These are phyloP conservation scores for Arabidopsis hybrid DNA, from an alignment of 441 rosid genomes.

Conservation along the genomic window DNA sequence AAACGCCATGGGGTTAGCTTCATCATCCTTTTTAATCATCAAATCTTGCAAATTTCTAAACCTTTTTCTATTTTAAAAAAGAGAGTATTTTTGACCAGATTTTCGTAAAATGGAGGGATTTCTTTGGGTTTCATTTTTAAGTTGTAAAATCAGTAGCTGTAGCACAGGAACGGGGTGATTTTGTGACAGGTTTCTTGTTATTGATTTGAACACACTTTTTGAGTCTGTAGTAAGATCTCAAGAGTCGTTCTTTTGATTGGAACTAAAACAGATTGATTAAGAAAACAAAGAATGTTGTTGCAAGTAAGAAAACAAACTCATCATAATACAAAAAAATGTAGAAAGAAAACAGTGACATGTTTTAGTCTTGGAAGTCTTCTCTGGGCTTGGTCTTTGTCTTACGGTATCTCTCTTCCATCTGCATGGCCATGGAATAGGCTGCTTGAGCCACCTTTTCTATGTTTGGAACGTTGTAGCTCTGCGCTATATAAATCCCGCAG, in stretches of 20 bases:
- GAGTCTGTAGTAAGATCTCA: slow-evolving; percentile 2
- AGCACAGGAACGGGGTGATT: slow-evolving; percentile 18
- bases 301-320: not conserved
- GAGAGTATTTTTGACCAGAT: not conserved
- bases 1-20: slow-evolving; percentile 12
- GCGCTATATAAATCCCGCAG: slow-evolving; percentile 56
- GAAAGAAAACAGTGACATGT: not conserved
- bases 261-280: not conserved
- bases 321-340: slow-evolving; percentile 1
- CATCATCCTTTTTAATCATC: slow-evolving; percentile 6
- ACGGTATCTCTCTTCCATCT: slow-evolving; percentile 52
- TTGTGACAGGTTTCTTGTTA: not conserved
- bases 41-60: not conserved
- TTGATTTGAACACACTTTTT: not conserved
- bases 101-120: not conserved
- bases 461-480: slow-evolving; percentile 55
- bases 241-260: slow-evolving; percentile 8
- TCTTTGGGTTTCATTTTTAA: not conserved
- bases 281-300: not conserved
- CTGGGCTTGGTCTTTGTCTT: slow-evolving; percentile 30
- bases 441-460: slow-evolving; percentile 41
- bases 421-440: slow-evolving; percentile 45
- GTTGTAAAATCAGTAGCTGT: slow-evolving; percentile 36
- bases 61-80: not conserved
- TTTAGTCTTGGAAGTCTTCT: slow-evolving; percentile 11